Evolutionary conservation across 108 stramenopile genomes (phyloP).

Genomic region (Aurantiochytrium sp.): DNA sequence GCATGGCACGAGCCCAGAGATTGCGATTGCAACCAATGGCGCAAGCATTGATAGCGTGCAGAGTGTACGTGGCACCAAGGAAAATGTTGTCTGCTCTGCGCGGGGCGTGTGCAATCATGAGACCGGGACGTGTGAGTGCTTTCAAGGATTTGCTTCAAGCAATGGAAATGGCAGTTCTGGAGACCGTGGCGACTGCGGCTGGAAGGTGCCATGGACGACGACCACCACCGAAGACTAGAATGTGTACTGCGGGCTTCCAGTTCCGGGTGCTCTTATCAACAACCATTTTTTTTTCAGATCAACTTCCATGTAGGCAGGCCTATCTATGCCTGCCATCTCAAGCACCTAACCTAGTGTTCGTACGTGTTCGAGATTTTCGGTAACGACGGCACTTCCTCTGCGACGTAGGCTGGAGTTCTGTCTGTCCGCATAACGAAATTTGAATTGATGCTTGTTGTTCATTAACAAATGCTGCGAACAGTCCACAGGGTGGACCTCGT

Average conservation of each 20-base stretch:
- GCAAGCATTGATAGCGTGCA: neutral
- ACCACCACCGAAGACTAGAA: neutral
- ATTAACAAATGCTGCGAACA: too few species aligned
- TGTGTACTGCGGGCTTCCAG: too few species aligned
- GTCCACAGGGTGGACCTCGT: too few species aligned
- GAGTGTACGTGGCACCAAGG: neutral
- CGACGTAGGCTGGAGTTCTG: too few species aligned
- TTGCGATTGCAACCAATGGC: neutral
- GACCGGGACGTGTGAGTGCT: slow-evolving; percentile 25
- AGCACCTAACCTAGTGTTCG: too few species aligned
- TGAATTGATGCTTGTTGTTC: too few species aligned
- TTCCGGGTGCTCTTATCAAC: neutral
- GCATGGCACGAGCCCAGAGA: neutral
- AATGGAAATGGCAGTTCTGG: slow-evolving; percentile 41
- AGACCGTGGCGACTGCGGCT: slow-evolving; percentile 50
- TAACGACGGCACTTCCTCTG: too few species aligned
- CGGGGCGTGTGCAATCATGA: slow-evolving; percentile 10
- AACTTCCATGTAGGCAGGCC: neutral
- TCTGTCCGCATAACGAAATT: too few species aligned
- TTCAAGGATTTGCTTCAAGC: slow-evolving; percentile 18
- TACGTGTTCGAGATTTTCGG: too few species aligned
- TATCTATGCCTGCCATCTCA: too few species aligned
- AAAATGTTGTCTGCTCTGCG: slow-evolving; percentile 17
- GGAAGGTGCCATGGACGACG: neutral
- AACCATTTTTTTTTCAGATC: neutral